These are phyloP conservation scores for Fusarium sp. DNA, from an alignment of 2,329 filamentous ascomycete species.

Conservation along the genomic window DNA sequence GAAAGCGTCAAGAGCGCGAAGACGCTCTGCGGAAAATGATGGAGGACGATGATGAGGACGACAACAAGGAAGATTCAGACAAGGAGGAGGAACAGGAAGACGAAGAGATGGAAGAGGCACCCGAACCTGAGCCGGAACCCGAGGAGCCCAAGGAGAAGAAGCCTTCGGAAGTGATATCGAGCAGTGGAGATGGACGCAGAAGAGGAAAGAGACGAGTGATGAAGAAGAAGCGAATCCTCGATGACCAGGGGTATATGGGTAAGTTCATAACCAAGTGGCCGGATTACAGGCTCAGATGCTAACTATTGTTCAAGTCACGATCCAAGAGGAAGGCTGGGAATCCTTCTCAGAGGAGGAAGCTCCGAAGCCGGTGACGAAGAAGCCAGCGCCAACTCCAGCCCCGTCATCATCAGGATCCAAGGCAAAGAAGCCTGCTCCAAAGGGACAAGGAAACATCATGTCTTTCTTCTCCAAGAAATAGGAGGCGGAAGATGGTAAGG, in stretches of 20 bases:
- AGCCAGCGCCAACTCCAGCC: conserved; percentile 60
- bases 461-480: conserved; percentile 90
- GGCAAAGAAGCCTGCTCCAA: conserved; percentile 67
- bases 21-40: conserved; percentile 57
- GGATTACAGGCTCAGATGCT: background rate
- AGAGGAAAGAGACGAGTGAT: conserved; percentile 83
- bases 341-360: conserved; percentile 93
- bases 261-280: conserved; percentile 50
- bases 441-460: conserved; percentile 87
- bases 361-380: conserved; percentile 62
- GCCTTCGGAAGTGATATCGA: conserved; percentile 65
- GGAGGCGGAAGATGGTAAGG: no score
- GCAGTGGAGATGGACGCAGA: conserved; percentile 69
- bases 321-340: conserved; percentile 88
- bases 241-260: conserved; percentile 92
- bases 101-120: conserved; percentile 55
- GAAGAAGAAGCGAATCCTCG: conserved; percentile 88
- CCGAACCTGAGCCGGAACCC: conserved; percentile 53
- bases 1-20: conserved; percentile 52
- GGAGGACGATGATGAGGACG: conserved; percentile 69
- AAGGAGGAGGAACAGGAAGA: conserved; percentile 53
- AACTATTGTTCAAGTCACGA: conserved; percentile 72
- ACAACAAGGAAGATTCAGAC: conserved; percentile 53
- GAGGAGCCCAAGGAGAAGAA: conserved; percentile 57
- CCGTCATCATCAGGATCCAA: conserved; percentile 61